phyloP scores from a whole-genome alignment of 164 flowering plant species.

The Sedum album region DNA sequence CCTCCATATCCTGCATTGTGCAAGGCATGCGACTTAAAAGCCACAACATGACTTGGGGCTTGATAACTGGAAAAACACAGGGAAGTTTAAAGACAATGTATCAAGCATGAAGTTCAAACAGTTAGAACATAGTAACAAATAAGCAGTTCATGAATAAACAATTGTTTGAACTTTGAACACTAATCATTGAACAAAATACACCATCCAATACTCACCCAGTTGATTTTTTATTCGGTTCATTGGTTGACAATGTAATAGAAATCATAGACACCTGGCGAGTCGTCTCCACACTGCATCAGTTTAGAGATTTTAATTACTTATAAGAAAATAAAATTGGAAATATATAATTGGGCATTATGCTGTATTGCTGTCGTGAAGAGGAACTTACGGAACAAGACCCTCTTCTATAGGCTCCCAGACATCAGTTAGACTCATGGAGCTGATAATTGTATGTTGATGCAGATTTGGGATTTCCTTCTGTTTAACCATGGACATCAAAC shows the following conservation, averaged over 20 bases:
- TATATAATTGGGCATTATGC: too few relatives aligned
- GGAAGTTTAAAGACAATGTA: too few relatives aligned
- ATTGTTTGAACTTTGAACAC: too few relatives aligned
- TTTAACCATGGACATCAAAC: slow-evolving; percentile 5
- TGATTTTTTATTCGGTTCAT: slow-evolving; percentile 59
- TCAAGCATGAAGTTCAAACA: not conserved
- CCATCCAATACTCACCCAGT: slow-evolving; percentile 53
- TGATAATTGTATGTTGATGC: slow-evolving; percentile 74
- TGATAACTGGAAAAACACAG: slow-evolving; percentile 44
- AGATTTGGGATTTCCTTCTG: slow-evolving; percentile 61
- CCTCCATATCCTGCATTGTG: slow-evolving; percentile 48
- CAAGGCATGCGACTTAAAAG: slow-evolving; percentile 26
- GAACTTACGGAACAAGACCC: slow-evolving; percentile 81
- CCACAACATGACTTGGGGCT: slow-evolving; percentile 49
- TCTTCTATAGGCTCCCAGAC: slow-evolving; percentile 92
- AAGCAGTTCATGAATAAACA: too few relatives aligned
- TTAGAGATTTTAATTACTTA: too few relatives aligned
- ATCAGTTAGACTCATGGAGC: slow-evolving; percentile 81
- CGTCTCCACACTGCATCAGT: slow-evolving; percentile 79
- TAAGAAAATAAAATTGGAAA: not conserved
- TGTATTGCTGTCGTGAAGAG: too few relatives aligned
- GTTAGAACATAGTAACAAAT: too few relatives aligned
- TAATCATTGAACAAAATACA: too few relatives aligned
- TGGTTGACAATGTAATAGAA: slow-evolving; percentile 60
- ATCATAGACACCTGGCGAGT: slow-evolving; percentile 90